These are phyloP conservation scores for Apiosordaria backusii DNA, from an alignment of 495 filamentous ascomycete species.

Conservation along the genomic window DNA sequence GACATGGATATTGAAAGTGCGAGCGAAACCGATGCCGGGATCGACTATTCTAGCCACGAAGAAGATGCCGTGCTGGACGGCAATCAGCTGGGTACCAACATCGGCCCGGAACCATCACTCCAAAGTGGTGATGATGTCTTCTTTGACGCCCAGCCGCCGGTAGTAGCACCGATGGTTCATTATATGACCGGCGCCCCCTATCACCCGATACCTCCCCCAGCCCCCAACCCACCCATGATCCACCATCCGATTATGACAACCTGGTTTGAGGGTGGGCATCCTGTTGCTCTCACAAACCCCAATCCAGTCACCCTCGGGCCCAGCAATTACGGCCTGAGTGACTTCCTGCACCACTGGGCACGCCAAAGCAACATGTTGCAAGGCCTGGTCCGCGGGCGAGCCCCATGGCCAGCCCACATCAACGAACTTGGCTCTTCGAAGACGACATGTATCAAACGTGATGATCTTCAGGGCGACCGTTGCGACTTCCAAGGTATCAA, in stretches of 20 bases:
- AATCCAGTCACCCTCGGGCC: constrained; percentile 26
- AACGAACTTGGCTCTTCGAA: constrained; percentile 16
- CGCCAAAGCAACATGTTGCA: constrained; percentile 18
- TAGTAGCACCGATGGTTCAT: neutral
- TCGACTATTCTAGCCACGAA: neutral
- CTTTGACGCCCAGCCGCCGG: neutral
- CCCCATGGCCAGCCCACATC: constrained; percentile 25
- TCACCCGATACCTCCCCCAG: neutral
- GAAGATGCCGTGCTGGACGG: neutral
- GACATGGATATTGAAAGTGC: constrained; percentile 21
- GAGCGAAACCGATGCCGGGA: constrained; percentile 6
- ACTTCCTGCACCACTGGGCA: constrained; percentile 35
- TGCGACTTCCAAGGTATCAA: constrained; percentile 78
- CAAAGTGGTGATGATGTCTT: neutral
- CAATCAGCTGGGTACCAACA: neutral
- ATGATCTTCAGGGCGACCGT: constrained; percentile 53
- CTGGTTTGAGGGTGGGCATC: constrained; percentile 20
- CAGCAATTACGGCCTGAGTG: constrained; percentile 27
- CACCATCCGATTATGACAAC: neutral
- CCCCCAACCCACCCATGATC: neutral
- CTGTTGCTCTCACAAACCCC: constrained; percentile 21
- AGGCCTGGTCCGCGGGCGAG: constrained; percentile 16
- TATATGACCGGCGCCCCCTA: neutral
- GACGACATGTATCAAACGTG: constrained; percentile 30
- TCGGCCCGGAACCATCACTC: neutral